Evolutionary conservation across 192 early-diverging fungal genomes (phyloP).

Genomic region (Umbelopsis isabellina): DNA sequence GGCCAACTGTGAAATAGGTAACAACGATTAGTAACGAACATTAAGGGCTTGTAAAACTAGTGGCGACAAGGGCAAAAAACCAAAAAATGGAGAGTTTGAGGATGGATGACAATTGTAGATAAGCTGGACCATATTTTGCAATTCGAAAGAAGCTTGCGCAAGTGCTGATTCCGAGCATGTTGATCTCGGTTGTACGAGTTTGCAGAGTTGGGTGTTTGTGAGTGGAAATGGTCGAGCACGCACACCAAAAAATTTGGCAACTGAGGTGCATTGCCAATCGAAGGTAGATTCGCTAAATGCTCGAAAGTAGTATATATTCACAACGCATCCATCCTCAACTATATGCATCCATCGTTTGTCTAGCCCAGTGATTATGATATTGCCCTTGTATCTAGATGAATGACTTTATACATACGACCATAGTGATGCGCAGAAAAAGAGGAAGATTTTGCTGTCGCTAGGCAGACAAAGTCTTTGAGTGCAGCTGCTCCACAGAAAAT

Average conservation of each 20-base stretch:
- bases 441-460: neutral
- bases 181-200: neutral
- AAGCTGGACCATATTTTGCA: neutral
- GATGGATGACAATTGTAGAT: neutral
- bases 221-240: neutral
- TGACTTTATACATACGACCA: slow-evolving; percentile 26
- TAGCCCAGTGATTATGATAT: neutral
- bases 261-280: too few relatives aligned
- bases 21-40: neutral
- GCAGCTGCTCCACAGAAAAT: neutral
- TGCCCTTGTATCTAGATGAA: neutral
- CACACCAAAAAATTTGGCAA: neutral
- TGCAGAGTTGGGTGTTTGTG: neutral
- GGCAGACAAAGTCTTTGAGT: neutral
- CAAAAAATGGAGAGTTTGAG: neutral
- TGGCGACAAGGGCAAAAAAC: neutral
- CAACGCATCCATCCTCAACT: slow-evolving; percentile 23
- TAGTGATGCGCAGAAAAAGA: slow-evolving; percentile 28
- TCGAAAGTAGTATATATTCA: neutral
- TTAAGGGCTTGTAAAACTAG: neutral
- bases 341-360: slow-evolving; percentile 24
- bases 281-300: too few relatives aligned
- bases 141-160: neutral
- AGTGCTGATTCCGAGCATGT: neutral
- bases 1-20: slow-evolving; percentile 63